phyloP scores from a whole-genome alignment of 1,284 basidiomycete genomes.

The Sanguinoderma infundibulare region DNA sequence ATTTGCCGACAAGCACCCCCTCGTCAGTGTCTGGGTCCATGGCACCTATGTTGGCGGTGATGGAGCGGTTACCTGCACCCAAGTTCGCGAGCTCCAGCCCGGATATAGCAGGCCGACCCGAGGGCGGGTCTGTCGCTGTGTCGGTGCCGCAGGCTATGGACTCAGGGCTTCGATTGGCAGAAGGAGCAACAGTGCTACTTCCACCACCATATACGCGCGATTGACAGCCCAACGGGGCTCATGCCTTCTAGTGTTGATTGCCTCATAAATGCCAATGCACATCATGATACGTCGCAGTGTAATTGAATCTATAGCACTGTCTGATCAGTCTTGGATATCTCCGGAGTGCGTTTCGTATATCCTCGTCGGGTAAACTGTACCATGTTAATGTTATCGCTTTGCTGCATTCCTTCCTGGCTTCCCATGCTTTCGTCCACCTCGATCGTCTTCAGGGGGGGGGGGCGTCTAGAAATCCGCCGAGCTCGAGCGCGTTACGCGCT shows the following conservation, averaged over 20 bases:
- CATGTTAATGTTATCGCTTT: conserved; percentile 6
- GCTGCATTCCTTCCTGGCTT: conserved; percentile 8
- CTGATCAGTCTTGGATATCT: too few relatives aligned
- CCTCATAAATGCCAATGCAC: not conserved
- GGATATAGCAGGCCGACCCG: not conserved
- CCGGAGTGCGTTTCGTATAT: too few relatives aligned
- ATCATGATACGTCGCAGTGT: not conserved
- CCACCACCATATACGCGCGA: not conserved
- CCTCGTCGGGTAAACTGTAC: too few relatives aligned
- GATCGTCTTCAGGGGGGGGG: conserved; percentile 21
- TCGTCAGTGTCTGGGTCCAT: too few relatives aligned
- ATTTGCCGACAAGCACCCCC: too few relatives aligned
- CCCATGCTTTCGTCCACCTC: conserved; percentile 13
- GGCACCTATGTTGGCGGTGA: too few relatives aligned
- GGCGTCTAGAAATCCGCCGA: conserved; percentile 77
- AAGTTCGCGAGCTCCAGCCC: too few relatives aligned
- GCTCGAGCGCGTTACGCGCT: conserved; percentile 82
- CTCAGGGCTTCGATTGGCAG: not conserved
- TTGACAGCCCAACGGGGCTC: not conserved
- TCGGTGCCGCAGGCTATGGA: not conserved
- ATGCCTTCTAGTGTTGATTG: not conserved
- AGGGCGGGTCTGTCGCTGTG: not conserved
- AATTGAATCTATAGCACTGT: too few relatives aligned
- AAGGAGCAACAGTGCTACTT: not conserved
- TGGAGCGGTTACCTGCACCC: too few relatives aligned